Conservation (phyloP, 352 stramenopile species). For the Pythium oligandrum region DNA sequence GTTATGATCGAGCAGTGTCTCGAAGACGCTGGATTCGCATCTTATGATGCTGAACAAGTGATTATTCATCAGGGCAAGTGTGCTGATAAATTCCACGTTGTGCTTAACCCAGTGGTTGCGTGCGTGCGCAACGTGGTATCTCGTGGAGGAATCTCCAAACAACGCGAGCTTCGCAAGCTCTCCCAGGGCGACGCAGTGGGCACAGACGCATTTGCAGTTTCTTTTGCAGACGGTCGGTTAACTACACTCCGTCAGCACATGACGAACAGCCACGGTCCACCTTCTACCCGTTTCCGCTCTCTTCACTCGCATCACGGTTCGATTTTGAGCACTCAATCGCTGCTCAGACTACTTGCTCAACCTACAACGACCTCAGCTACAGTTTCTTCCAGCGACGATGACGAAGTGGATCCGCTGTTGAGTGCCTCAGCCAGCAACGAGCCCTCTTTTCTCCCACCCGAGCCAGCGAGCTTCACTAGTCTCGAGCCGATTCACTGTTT, state of each 20-base stretch:
- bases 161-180: conserved; percentile 47
- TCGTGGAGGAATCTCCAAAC: conserved; percentile 31
- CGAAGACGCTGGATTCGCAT: conserved; percentile 27
- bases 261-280: neutral
- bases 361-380: no score
- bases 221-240: conserved; percentile 31
- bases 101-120: conserved; percentile 34
- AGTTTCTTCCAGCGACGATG: neutral
- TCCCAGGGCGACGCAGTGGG: conserved; percentile 56
- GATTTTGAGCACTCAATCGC: conserved; percentile 9
- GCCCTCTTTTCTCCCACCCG: conserved; percentile 12
- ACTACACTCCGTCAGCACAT: conserved; percentile 13
- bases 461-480: conserved; percentile 42
- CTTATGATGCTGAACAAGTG: conserved; percentile 30
- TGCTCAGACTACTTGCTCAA: conserved; percentile 8
- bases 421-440: neutral
- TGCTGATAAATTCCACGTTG: conserved; percentile 36
- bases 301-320: no score
- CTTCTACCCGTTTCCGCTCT: no score
- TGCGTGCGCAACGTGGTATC: conserved; percentile 43
- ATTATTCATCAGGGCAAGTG: conserved; percentile 36
- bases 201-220: conserved; percentile 34
- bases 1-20: conserved; percentile 51
- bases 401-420: conserved; percentile 6
- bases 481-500: conserved; percentile 57